phyloP scores from a whole-genome alignment of 2,329 filamentous ascomycete genomes.

The Metarhizium rileyi region DNA sequence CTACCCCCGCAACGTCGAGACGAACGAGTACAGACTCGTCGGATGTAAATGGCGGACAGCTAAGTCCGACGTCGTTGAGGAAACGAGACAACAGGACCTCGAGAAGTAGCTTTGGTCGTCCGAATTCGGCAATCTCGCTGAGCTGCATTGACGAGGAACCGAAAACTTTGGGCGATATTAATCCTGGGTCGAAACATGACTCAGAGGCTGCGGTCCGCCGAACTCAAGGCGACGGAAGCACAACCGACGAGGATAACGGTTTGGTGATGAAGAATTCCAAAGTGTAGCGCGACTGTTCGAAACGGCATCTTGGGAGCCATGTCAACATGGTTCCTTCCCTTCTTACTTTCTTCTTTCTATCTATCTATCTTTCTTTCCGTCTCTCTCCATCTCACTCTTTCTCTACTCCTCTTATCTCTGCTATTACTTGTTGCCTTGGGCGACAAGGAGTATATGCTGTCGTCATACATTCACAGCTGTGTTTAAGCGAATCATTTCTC shows the following conservation, averaged over 20 bases:
- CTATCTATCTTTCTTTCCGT: too few species aligned
- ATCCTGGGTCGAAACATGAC: neutral
- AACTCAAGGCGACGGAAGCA: neutral
- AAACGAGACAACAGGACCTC: constrained; percentile 23
- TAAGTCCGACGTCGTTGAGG: constrained; percentile 23
- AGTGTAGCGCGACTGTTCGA: neutral
- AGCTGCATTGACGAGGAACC: constrained; percentile 37
- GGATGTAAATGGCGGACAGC: constrained; percentile 24
- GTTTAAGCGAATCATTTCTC: neutral
- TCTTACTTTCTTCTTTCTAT: neutral
- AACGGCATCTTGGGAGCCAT: neutral
- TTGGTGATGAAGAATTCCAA: constrained; percentile 21
- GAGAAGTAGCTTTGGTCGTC: constrained; percentile 23
- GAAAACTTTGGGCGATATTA: constrained; percentile 13
- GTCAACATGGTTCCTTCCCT: neutral
- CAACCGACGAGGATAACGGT: constrained; percentile 31
- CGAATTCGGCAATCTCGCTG: constrained; percentile 30
- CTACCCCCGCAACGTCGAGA: constrained; percentile 23
- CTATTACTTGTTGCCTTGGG: too few species aligned
- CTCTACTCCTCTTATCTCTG: too few species aligned
- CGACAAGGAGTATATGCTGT: too few species aligned
- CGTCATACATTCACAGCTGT: neutral
- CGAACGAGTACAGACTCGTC: constrained; percentile 27
- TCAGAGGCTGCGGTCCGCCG: neutral
- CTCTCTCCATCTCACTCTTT: too few species aligned